Percentiles rank a stretch among this genome's conserved stretches.
Conservation (phyloP, 2,329 filamentous ascomycete species). For the Lachnellula subtilissima region DNA sequence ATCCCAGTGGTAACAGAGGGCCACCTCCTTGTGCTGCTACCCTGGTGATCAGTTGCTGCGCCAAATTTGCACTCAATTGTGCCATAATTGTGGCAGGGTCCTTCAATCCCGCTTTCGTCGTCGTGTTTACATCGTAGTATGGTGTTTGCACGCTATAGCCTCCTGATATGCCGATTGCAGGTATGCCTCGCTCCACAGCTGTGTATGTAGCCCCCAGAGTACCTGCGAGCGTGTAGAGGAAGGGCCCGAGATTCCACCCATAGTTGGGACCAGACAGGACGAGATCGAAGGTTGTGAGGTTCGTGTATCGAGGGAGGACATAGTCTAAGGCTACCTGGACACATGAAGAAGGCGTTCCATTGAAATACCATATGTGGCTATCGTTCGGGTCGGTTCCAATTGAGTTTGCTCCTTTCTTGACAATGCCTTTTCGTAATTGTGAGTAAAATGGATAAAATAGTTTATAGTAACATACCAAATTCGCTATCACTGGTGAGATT, state of each 20-base stretch:
- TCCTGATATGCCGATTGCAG: slow-evolving; percentile 46
- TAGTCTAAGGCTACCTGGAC: slow-evolving; percentile 54
- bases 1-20: slow-evolving; percentile 42
- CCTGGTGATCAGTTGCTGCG: slow-evolving; percentile 40
- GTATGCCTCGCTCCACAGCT: slow-evolving; percentile 44
- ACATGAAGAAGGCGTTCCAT: slow-evolving; percentile 52
- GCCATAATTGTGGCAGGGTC: slow-evolving; percentile 41
- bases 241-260: slow-evolving; percentile 49
- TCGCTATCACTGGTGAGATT: slow-evolving; percentile 39
- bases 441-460: background rate
- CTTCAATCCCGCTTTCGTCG: slow-evolving; percentile 29
- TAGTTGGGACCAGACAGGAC: slow-evolving; percentile 53
- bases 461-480: slow-evolving; percentile 28
- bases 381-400: slow-evolving; percentile 48
- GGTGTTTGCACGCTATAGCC: slow-evolving; percentile 38
- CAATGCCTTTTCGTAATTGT: slow-evolving; percentile 28
- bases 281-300: slow-evolving; percentile 47
- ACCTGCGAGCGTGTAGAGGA: slow-evolving; percentile 48
- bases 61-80: slow-evolving; percentile 39
- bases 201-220: slow-evolving; percentile 48
- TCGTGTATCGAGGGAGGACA: slow-evolving; percentile 45
- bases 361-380: slow-evolving; percentile 55
- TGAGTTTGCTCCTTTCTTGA: slow-evolving; percentile 43
- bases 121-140: slow-evolving; percentile 40
- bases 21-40: slow-evolving; percentile 18